phyloP scores from a whole-genome alignment of 305 asterid genomes.

The Fraxinus albicans region DNA sequence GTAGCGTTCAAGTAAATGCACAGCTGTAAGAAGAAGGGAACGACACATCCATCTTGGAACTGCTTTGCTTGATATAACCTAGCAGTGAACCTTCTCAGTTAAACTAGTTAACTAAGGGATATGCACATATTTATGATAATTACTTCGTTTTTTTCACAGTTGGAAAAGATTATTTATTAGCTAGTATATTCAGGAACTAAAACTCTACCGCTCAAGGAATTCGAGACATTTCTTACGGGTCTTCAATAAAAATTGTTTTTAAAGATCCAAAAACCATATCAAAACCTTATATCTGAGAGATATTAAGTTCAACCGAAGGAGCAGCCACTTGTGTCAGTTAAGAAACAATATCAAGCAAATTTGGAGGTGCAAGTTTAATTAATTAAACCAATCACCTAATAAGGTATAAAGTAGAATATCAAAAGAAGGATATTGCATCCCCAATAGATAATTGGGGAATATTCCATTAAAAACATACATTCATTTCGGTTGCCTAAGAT shows the following conservation, averaged over 20 bases:
- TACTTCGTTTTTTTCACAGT: neutral
- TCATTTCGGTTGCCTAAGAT: neutral
- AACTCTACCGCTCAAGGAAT: neutral
- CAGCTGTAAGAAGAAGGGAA: neutral
- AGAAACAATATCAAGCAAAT: neutral
- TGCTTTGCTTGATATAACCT: neutral
- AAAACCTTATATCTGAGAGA: neutral
- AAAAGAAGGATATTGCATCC: neutral
- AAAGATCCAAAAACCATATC: neutral
- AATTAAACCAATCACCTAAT: neutral
- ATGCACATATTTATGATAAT: neutral
- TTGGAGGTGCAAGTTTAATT: neutral
- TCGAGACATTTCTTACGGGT: neutral
- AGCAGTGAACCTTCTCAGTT: neutral
- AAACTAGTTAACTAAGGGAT: neutral
- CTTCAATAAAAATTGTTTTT: neutral
- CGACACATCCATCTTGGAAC: neutral
- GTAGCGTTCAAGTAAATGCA: neutral
- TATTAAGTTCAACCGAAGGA: neutral
- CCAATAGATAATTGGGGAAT: conserved; percentile 9
- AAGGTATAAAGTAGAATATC: neutral
- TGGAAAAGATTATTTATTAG: neutral
- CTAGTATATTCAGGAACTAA: neutral
- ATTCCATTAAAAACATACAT: conserved; percentile 5
- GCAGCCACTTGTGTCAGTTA: neutral